These are phyloP conservation scores for Cystobasidiaceae sp. DNA, from an alignment of 1,284 basidiomycete species.

Conservation along the genomic window DNA sequence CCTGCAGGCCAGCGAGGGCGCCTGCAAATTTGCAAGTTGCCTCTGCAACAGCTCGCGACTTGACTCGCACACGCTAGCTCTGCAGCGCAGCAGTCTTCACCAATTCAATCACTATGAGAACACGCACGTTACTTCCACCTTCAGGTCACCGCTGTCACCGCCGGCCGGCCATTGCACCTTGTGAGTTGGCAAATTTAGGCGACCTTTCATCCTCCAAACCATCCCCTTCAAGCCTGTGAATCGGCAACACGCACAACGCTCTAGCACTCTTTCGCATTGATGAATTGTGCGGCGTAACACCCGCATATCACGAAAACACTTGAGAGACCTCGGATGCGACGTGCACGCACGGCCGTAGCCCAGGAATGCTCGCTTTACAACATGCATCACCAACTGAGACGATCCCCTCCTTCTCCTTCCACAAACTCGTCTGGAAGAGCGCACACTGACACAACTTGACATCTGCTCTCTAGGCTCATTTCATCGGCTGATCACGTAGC, in stretches of 20 bases:
- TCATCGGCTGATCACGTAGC: no score
- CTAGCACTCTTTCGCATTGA: not conserved
- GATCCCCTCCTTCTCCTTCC: not conserved
- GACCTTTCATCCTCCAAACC: not conserved
- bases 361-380: constrained; percentile 25
- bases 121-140: no score
- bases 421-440: not conserved
- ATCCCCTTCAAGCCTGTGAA: no score
- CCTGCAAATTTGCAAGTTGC: no score
- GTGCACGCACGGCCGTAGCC: not conserved
- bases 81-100: no score
- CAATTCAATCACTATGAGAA: no score
- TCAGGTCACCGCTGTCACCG: no score
- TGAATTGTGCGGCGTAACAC: not conserved
- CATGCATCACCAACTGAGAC: constrained; percentile 32
- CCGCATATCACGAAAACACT: not conserved
- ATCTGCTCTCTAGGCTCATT: not conserved
- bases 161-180: not conserved
- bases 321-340: not conserved
- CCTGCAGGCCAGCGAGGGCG: no score
- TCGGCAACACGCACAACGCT: not conserved
- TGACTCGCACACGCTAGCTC: no score
- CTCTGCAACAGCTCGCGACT: no score
- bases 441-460: no score
- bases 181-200: not conserved